phyloP scores from a whole-genome alignment of 2,329 filamentous ascomycete genomes.

The Hymenotorrendiella dingleyae region DNA sequence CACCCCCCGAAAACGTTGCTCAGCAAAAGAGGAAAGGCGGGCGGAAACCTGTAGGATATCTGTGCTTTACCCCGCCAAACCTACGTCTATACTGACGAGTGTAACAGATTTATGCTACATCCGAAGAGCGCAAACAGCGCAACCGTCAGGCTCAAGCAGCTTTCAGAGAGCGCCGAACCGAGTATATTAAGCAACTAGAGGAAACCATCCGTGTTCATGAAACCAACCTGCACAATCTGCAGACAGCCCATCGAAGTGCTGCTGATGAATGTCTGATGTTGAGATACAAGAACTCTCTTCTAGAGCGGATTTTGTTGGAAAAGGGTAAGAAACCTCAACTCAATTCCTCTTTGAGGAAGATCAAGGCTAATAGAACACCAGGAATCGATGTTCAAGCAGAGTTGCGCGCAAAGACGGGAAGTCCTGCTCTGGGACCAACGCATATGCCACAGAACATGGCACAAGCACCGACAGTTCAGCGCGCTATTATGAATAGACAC shows the following conservation, averaged over 20 bases:
- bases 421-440: conserved; percentile 69
- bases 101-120: conserved; percentile 89
- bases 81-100: conserved; percentile 16
- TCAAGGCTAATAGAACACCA: conserved; percentile 33
- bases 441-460: conserved; percentile 62
- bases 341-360: neutral
- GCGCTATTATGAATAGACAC: conserved; percentile 75
- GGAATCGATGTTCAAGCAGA: conserved; percentile 97
- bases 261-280: conserved; percentile 98
- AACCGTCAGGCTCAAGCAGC: conserved; percentile 96
- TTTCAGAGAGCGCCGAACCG: conserved; percentile 91
- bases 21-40: conserved; percentile 94
- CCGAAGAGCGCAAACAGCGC: conserved; percentile 95
- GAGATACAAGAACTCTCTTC: conserved; percentile 93
- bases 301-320: conserved; percentile 92
- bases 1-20: conserved; percentile 39
- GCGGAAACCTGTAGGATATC: conserved; percentile 77
- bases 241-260: conserved; percentile 88
- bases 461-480: conserved; percentile 70
- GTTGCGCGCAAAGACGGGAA: conserved; percentile 85
- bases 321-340: conserved; percentile 59
- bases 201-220: conserved; percentile 97
- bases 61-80: conserved; percentile 3
- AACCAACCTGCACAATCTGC: conserved; percentile 83
- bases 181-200: conserved; percentile 99